Evolutionary conservation across 2,329 filamentous ascomycete genomes (phyloP), one percentile per base, ranked within the genome.

Genomic region (Exophiala sideris): DNA sequence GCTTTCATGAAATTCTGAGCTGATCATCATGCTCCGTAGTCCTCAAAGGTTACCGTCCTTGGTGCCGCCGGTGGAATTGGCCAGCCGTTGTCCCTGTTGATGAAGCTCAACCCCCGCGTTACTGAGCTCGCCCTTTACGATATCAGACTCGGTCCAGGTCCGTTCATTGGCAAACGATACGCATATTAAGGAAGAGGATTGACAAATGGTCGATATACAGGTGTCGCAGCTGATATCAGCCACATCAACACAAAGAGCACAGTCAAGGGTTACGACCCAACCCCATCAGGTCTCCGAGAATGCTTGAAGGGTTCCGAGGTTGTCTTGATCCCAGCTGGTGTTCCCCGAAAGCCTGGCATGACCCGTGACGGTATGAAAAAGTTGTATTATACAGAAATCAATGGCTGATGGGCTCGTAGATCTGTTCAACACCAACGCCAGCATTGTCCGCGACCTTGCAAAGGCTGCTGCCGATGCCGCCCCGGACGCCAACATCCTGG

Each of bases 401-500:
- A n/a, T 18, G 35, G 56, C 56, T 53, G 12, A 58, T 32, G n/a
- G 35, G n/a, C 29, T 32, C 33, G 16, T 50, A 85, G 92, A 99
- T 75, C 87, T 99, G 63, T 99, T 99, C 91, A 97, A 97, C 86
- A 99, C 92, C 83, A 99, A 99, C 78, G 94, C 94, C 76, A 95
- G 90, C 73, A 99, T 99, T 75, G 94, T 99, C 74, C 91, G 92
- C 71, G 94, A 97, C 78, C 86, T 99, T 64, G 91, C 92, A 79
- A 95, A 96, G 85, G 91, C 91, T 68, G 86, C 85, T 71, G 94
- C 94, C 70, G 85, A 95, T 70, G 83, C 89, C 66, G 83, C 87
- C 71, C 94, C 94, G 69, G 82, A 96, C 63, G 94, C 94, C 76
- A 95, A 95, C 79, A 82, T 97, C 75, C 85, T 97, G 72, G 85